phyloP scores from a whole-genome alignment of 768 basidiomycete genomes.

The Filobasidium floriforme region DNA sequence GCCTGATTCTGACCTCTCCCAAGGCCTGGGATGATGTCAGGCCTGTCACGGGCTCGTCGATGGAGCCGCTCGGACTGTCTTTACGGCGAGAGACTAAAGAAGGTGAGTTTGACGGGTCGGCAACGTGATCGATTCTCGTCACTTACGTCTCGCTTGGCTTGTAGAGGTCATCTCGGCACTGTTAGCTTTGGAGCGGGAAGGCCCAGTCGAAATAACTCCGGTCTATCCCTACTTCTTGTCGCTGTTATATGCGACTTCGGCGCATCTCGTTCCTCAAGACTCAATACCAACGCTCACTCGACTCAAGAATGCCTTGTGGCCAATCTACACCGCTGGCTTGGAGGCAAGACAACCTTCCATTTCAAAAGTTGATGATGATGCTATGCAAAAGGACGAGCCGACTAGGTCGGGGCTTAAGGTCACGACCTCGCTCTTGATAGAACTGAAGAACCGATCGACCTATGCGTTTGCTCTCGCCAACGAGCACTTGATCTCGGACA shows the following conservation, averaged over 20 bases:
- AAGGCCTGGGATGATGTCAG: slow-evolving; percentile 40
- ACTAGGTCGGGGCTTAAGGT: slow-evolving; percentile 15
- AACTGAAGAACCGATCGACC: slow-evolving; percentile 37
- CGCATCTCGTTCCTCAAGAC: slow-evolving; percentile 26
- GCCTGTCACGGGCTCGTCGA: slow-evolving; percentile 31
- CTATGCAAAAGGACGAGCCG: not conserved
- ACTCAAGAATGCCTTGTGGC: slow-evolving; percentile 36
- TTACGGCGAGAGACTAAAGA: slow-evolving; percentile 28
- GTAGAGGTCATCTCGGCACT: not conserved
- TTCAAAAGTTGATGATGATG: not conserved
- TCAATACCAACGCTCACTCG: slow-evolving; percentile 29
- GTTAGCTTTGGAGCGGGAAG: not conserved
- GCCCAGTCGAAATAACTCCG: not conserved
- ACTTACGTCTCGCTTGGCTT: too few species aligned
- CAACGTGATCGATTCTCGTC: not conserved
- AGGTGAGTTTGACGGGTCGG: slow-evolving; percentile 23
- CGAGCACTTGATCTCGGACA: slow-evolving; percentile 32
- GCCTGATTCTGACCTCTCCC: slow-evolving; percentile 33
- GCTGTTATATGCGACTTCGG: slow-evolving; percentile 32
- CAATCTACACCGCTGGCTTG: slow-evolving; percentile 32
- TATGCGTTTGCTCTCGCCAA: slow-evolving; percentile 35
- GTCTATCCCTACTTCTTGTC: slow-evolving; percentile 39
- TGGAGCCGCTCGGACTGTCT: slow-evolving; percentile 39
- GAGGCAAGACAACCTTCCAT: not conserved
- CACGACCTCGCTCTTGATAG: slow-evolving; percentile 36